Percentiles rank a stretch among this genome's conserved stretches.
These are phyloP conservation scores for Syncephalastrum sp. DNA, from an alignment of 371 early-diverging fungal genomes.

Conservation along the genomic window DNA sequence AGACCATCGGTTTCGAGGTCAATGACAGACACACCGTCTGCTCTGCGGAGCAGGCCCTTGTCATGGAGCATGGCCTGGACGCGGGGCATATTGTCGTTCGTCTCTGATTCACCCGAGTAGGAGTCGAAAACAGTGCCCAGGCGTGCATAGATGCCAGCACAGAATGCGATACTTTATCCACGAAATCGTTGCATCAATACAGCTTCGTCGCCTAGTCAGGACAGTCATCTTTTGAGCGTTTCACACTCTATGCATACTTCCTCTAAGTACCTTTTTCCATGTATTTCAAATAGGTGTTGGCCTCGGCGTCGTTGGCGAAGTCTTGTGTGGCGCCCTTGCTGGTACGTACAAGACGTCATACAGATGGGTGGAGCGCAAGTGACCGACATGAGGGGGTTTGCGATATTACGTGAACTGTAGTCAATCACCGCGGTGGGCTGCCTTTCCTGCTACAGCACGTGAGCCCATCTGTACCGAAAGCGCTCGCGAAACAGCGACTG, in stretches of 20 bases:
- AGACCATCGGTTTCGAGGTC: conserved; percentile 75
- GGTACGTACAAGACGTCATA: conserved; percentile 93
- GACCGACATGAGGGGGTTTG: conserved; percentile 99
- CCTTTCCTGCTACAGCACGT: conserved; percentile 7
- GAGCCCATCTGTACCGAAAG: too few species aligned
- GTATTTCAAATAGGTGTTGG: conserved; percentile 86
- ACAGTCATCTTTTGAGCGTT: too few species aligned
- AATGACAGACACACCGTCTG: conserved; percentile 73
- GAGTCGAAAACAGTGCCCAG: too few species aligned
- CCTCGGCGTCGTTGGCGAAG: conserved; percentile 64
- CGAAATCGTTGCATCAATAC: conserved; percentile 70
- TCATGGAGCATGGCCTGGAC: conserved; percentile 66
- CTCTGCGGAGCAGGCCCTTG: conserved; percentile 6
- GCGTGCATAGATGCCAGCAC: too few species aligned
- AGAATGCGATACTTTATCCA: too few species aligned
- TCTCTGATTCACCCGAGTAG: too few species aligned
- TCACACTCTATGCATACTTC: neutral
- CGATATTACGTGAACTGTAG: conserved; percentile 98
- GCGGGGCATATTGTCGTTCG: conserved; percentile 63
- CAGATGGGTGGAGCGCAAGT: conserved; percentile 98
- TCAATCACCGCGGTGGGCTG: conserved; percentile 79
- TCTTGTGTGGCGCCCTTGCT: conserved; percentile 66
- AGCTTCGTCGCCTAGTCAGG: conserved; percentile 46
- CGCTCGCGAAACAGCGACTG: conserved; percentile 28
- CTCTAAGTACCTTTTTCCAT: conserved; percentile 84